Base-by-base conservation (phyloP, 805 yeast species). In the Ogataea naganishii region DNA sequence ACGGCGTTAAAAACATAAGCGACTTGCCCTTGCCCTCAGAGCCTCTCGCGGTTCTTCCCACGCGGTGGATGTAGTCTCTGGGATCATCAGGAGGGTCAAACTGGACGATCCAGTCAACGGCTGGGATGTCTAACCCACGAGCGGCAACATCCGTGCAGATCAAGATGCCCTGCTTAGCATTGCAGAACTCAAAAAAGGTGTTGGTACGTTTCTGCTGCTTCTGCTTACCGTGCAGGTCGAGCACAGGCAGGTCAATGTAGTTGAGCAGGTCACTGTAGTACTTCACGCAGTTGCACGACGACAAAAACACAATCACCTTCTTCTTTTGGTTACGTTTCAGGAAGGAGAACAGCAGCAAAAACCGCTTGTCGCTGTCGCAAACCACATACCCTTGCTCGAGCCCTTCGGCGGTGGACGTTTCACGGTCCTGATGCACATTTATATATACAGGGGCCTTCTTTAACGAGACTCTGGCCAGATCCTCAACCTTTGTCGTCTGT, bases 21-120 rank as follows among this genome's bases (percentile, higher is more conserved):
- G 95, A 84, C 59, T 79, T 83, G 47, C 99, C 99, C 52, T 78
- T 79, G 34, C 95, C 97, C 28, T 72, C 52, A 14, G 80, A 62
- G 41, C 94, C 95, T 66, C 98, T 80, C 21, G 98, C 99, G 17
- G 99, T 92, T 68, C 99, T 80, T 43, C 99, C 99, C 21, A 92
- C 98, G 60, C 99, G 77, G 64, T 92, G 99, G 44, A 92, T 92
- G 57, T 92, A 92, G 61, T 92, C 97, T 63, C 97, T 78, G 60
- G 98, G 98, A 62, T 92, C 98, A 79, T 92, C 98, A 56, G 98
- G 98, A 33, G 98, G 98, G 58, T 92, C 99, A 51, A 85, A 92
- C 66, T 92, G 98, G 41, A 92, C 81, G 50, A 92, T 92, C 98
- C 98, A 92, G 64, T 94, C 98, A 32, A 92, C 98, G 18, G 94